Conservation (phyloP, 768 basidiomycete genomes). For the Cantharellus cinnabarinus region DNA sequence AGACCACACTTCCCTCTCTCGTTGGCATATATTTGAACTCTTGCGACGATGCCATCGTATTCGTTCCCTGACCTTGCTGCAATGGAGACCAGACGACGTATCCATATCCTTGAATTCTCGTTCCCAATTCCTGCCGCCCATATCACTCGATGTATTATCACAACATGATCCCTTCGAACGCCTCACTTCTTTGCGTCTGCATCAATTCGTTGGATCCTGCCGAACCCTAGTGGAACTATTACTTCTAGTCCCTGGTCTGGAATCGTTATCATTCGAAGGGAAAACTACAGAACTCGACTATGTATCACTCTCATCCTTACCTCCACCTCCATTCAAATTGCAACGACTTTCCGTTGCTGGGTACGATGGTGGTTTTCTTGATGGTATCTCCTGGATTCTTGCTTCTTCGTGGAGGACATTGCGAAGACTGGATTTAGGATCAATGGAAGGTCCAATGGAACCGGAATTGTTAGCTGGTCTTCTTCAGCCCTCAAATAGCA, state of each 20-base stretch:
- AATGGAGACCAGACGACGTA: not conserved
- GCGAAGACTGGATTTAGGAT: not conserved
- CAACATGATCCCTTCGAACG: not conserved
- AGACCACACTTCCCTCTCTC: not conserved
- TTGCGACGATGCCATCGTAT: not conserved
- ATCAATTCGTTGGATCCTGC: not conserved
- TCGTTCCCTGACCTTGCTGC: not conserved
- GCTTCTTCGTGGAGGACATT: not conserved
- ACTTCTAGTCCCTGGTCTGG: not conserved
- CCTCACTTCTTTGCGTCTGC: not conserved
- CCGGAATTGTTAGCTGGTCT: not conserved
- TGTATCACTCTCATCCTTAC: not conserved
- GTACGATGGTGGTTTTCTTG: not conserved
- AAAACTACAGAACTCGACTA: not conserved
- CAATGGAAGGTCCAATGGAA: not conserved
- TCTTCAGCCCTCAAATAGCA: not conserved
- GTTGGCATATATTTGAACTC: not conserved
- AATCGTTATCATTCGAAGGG: not conserved
- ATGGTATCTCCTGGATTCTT: not conserved
- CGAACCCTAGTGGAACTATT: not conserved
- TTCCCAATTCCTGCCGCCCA: not conserved
- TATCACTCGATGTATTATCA: not conserved
- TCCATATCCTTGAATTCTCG: not conserved
- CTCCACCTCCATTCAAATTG: not conserved
- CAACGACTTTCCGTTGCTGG: not conserved